Base-by-base conservation (phyloP, 139 green algal species). In the Chlamydomonas schloesseri region DNA sequence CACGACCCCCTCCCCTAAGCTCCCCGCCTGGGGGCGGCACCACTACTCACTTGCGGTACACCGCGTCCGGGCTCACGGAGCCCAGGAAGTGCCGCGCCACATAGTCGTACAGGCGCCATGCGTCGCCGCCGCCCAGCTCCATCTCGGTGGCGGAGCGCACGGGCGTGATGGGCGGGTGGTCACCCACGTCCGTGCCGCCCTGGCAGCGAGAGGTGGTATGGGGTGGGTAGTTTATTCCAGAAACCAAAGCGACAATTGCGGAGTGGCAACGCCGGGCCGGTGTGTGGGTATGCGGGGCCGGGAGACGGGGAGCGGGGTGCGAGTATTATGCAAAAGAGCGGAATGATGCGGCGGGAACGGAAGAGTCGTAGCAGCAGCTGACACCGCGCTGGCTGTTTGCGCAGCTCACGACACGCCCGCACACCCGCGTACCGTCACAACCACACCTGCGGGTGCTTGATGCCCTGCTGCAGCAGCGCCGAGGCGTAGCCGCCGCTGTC, bases 101-200 rank as follows among this genome's bases (percentile, higher is more conserved):
- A 50, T 95, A 96, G 58, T 99, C 97, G 83, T 98, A 99, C 14
- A 99, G 58, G 2, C 96, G 89, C 95, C 95, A 99, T n/a, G 86
- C 75, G 73, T 98, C 96, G 1, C 94, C 96, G 23, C 93, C 96
- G 0, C 93, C 95, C 1, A 98, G 88, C 70, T 97, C 92, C 0
- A 29, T 79, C 87, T 96, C 91, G 0, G 93, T 97, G 0, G 94
- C 94, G n/a, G 82, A 82, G 13, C 91, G 64, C 60, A 97, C 91
- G 15, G 97, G 97, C 8, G 96, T 99, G 90, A 99, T 98, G 47
- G 97, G 97, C 20, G 97, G 96, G 89, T 99, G 97, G 87, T 99
- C 96, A 11, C 96, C 96, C 42, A 80, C 91, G 75, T 98, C 95
- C 14, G 83, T 86, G 11, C 95, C 95, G 3, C 93, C 89, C 90